Evolutionary conservation across 1,284 basidiomycete species (phyloP), one percentile per base, ranked within the genome.

Genomic region (Ganoderma leucocontextum): DNA sequence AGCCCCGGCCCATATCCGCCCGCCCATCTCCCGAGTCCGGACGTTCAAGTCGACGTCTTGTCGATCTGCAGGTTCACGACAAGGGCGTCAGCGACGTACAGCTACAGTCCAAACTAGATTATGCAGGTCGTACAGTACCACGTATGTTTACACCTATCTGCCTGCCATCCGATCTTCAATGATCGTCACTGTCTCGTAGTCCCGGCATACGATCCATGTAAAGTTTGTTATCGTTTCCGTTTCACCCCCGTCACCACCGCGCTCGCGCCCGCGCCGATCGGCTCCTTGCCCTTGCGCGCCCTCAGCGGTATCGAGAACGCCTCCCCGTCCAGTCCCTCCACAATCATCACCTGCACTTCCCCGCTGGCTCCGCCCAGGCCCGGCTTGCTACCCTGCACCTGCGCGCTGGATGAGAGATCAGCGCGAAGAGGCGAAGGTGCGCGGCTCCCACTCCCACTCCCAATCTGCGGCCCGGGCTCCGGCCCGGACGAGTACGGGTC

Each of bases 291-390:
- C 79, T 87, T 90, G 72, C 85, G 80, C 66, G 85, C 84, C 76
- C 91, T 86, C 74, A 92, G 80, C 8, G 91, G 89, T 57, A 87
- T 84, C 55, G 90, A 87, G 77, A 92, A 91, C 89, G 36, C 88
- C 86, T 72, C 74, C 63, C 66, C 67, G 63, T 65, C 73, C 62
- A 68, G 72, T 60, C 72, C 75, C 55, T 73, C 70, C 13, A 71
- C 63, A 7, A 74, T 64, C 71, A 69, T 72, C 64, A 73, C 70
- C 65, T 68, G 68, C 63, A 73, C 60, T 57, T 70, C 70, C 42
- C 71, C 58, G 13, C 15, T 60, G 2, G 38, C 22, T 38, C 64
- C 70, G 47, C 60, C 42, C 15, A 38, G 63, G 69, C 61, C 67
- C 57, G 42, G 13, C 71, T 63, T 70, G 52, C 33, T 63, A 61